Evolutionary conservation across 2,329 filamentous ascomycete species (phyloP), one percentile per base, ranked within the genome.

Genomic region (Fusarium paranaense): DNA sequence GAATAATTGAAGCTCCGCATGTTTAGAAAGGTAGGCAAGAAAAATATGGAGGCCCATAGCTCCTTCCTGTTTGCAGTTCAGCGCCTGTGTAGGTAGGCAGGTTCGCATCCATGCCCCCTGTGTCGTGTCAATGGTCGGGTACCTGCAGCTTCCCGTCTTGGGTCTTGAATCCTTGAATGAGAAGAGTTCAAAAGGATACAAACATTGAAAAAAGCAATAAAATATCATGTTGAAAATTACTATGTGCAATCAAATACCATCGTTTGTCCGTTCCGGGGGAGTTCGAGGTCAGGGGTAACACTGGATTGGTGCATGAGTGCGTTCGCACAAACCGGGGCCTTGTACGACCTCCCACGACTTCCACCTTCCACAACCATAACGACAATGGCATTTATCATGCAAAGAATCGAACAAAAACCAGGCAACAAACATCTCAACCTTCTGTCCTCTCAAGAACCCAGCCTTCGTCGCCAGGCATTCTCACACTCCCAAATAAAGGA

Each of bases 141-240:
- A 60, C 54, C 54, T 57, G 54, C 54, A 37, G n/a, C 54, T 37
- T 57, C 54, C n/a, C 54, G 54, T 57, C 54, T 37, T 57, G 5
- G n/a, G 20, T 27, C 20, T 18, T 9, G 14, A 57, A 22, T 57
- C 33, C 27, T n/a, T 37, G 22, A 6, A 37, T 25, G 13, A 25
- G 9, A 22, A n/a, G 20, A 35, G 27, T 2, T 33, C 50, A 54
- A 14, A 20, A 54, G 27, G 32, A 20, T 32, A n/a, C 50, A 54
- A 54, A 54, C 30, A 37, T 10, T 22, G 22, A 18, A 35, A 57
- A 57, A 18, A 22, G n/a, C 20, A 37, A 57, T 18, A n/a, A 57
- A 14, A 54, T 20, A 16, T 32, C 50, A 54, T 33, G 27, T 54
- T 54, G 18, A 33, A 33, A 32, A 20, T 16, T 54, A 54, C 27